A percentile compares a stretch with the other conserved stretches of the same genome.
phyloP scores from a whole-genome alignment of 345 rosid species.

The Syzygium oleosum region DNA sequence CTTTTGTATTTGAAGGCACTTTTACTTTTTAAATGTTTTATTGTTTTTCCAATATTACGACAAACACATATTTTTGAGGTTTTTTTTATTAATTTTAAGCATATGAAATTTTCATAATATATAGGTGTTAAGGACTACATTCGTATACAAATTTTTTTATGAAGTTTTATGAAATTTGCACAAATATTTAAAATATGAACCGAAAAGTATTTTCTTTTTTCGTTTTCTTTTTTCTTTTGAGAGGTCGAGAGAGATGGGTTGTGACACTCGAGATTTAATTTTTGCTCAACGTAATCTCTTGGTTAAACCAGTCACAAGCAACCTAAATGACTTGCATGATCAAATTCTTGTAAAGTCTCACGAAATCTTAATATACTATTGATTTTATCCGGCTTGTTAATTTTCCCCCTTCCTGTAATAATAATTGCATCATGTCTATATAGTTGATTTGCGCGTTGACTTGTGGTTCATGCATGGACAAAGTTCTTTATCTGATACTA shows the following conservation, averaged over 20 bases:
- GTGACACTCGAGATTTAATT: not conserved
- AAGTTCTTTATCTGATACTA: not conserved
- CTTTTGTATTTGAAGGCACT: not conserved
- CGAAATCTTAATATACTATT: not conserved
- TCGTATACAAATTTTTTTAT: not conserved
- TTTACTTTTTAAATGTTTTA: too few species aligned
- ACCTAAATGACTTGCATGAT: not conserved
- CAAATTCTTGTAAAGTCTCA: not conserved
- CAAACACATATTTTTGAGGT: too few species aligned
- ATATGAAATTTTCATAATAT: not conserved
- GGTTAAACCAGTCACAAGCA: not conserved
- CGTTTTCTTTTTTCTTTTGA: not conserved
- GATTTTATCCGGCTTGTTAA: not conserved
- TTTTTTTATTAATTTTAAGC: too few species aligned
- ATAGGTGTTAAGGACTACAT: not conserved
- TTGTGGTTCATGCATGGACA: not conserved
- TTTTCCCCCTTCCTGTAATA: not conserved
- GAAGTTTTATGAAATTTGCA: not conserved
- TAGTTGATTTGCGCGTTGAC: not conserved
- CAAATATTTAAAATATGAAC: not conserved
- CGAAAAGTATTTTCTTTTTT: not conserved
- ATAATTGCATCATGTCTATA: not conserved
- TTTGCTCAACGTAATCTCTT: not conserved
- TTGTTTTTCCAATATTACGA: too few species aligned
- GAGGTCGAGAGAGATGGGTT: not conserved